These are phyloP conservation scores for Rhodotorula sp. DNA, from an alignment of 1,284 basidiomycete genomes.

Conservation along the genomic window DNA sequence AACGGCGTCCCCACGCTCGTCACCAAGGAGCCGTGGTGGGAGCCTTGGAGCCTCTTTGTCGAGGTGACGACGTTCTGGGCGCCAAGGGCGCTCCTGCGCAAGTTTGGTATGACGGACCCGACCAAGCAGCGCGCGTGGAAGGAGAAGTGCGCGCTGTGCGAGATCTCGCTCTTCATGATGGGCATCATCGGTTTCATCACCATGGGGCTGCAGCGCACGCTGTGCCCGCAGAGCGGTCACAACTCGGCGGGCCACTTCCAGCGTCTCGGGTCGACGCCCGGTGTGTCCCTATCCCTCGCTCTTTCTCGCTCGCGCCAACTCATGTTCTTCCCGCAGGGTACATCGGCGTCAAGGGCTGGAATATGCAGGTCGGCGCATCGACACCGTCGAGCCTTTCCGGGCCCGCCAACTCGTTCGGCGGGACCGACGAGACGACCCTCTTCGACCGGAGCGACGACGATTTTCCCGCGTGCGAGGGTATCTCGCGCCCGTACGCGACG, in stretches of 20 bases:
- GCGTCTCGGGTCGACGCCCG: constrained; percentile 37
- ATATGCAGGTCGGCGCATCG: constrained; percentile 71
- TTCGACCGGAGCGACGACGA: constrained; percentile 61
- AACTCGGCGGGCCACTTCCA: constrained; percentile 40
- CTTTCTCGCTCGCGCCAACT: not conserved
- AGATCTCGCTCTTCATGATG: constrained; percentile 78
- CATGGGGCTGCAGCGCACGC: constrained; percentile 87
- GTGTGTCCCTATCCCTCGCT: constrained; percentile 19
- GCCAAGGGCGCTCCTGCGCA: constrained; percentile 71
- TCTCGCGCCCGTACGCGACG: constrained; percentile 67
- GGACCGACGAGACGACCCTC: constrained; percentile 83
- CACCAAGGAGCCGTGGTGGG: constrained; percentile 53
- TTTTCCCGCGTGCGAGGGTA: constrained; percentile 65
- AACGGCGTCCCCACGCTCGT: constrained; percentile 39
- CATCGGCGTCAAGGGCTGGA: constrained; percentile 74
- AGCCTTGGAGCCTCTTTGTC: constrained; percentile 80
- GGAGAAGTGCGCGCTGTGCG: constrained; percentile 93
- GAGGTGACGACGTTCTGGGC: constrained; percentile 88
- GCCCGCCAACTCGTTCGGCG: constrained; percentile 61
- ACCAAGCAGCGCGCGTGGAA: constrained; percentile 88
- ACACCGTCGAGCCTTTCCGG: constrained; percentile 60
- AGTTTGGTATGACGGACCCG: constrained; percentile 76
- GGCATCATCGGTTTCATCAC: constrained; percentile 85
- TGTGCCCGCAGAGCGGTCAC: constrained; percentile 69
- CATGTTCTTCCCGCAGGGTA: constrained; percentile 55